Base-by-base conservation (phyloP, 371 early-diverging fungal genomes). In the Blastocladiella emersonii region DNA sequence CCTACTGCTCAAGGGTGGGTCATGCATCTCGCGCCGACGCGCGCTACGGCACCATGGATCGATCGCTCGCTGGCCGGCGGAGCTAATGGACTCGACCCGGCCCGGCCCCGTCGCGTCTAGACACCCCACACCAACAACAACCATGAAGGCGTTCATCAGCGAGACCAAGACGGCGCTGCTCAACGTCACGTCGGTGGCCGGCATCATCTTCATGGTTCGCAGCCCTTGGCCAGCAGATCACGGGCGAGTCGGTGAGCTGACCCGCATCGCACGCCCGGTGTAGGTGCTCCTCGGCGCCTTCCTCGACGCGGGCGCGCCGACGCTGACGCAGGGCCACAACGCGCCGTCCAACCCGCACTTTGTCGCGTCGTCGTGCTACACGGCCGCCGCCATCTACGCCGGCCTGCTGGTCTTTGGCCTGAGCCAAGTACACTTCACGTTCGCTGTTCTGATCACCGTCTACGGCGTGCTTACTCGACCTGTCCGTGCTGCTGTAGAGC, bases 191-290 rank as follows among this genome's bases (percentile, higher is more conserved):
- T 57, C 30, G 3, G 57, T 39, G 3, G 25, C 25, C 57, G 57
- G 36, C 57, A 39, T 57, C 57, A 7, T 39, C 57, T 57, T 57
- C 37, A 21, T 57, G 57, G 57, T 57, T 10, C 25, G 36, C 39
- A n/a, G 10, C 25, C 34, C 17, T 55, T 34, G 27, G 32, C 55
- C 8, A 8, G 8, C 17, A 12, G 8, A 30, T 34, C 34, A 5
- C 6, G 12, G 8, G 5, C 32, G 8, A 55, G 34, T 55, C 55
- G 6, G 8, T 55, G 34, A 55, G 8, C 6, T 55, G 5, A 8
- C 55, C 17, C 55, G 12, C 15, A 5, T 5, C 55, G 5, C 55
- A 55, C 17, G 32, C 34, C 10, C 17, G 8, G 23, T 3, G 19
- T 25, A 57, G 57, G 7, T 57, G 5, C 19, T 57, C n/a, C 30